Percentiles rank a stretch among this genome's conserved stretches.
Conservation (phyloP, 176 grass and related monocot species). For the Leersia perrieri region DNA sequence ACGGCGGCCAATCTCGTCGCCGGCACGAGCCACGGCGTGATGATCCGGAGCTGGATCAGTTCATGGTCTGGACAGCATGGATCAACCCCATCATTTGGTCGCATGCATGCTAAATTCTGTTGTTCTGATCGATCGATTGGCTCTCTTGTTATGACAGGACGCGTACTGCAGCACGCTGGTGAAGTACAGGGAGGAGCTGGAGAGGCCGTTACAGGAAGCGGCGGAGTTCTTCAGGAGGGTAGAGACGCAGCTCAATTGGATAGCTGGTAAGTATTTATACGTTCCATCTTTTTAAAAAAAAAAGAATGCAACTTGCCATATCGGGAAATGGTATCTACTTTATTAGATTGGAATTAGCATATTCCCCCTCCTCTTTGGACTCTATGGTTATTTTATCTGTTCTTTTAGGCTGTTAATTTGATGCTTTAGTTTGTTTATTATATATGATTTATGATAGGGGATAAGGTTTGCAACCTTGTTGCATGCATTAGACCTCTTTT, state of each 20-base stretch:
- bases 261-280: conserved; percentile 42
- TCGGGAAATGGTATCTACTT: conserved; percentile 37
- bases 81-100: not conserved
- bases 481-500: conserved; percentile 17
- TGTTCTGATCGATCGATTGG: not conserved
- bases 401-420: not conserved
- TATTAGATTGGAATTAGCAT: conserved; percentile 9
- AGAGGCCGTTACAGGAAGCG: conserved; percentile 67
- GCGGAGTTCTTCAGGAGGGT: conserved; percentile 67
- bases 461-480: conserved; percentile 16
- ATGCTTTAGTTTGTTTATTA: conserved; percentile 40
- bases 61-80: conserved; percentile 63
- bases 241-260: conserved; percentile 65
- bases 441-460: not conserved
- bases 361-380: conserved; percentile 22
- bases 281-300: not conserved
- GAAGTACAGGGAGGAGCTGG: conserved; percentile 77
- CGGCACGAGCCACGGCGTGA: conserved; percentile 11
- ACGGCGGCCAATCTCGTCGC: conserved; percentile 1
- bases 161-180: conserved; percentile 69
- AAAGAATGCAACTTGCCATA: conserved; percentile 29
- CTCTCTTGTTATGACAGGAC: conserved; percentile 37
- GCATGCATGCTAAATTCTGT: conserved; percentile 8
- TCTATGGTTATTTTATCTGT: conserved; percentile 16
- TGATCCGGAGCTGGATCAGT: conserved; percentile 88